Evolutionary conservation across 352 stramenopile genomes (phyloP).

Genomic region (Phytophthora rubi): DNA sequence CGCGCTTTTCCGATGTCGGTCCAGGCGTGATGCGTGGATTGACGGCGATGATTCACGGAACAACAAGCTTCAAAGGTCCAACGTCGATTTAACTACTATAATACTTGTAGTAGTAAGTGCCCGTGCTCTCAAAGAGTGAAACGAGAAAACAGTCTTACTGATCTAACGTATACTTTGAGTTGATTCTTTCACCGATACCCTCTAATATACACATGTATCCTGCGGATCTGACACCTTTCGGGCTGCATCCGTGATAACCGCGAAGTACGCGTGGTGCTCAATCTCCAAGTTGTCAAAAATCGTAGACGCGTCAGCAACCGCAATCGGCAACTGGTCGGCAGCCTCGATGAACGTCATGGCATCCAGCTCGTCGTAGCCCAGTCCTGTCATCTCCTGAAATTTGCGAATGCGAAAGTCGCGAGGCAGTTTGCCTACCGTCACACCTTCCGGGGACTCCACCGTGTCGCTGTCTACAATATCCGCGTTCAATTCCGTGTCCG

Average conservation of each 20-base stretch:
- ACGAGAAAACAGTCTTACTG: not conserved
- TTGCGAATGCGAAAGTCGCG: conserved; percentile 66
- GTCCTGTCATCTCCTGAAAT: conserved; percentile 61
- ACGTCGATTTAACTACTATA: not conserved
- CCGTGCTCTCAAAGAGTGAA: not conserved
- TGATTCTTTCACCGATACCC: too few species aligned
- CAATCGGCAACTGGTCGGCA: conserved; percentile 40
- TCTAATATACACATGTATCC: conserved; percentile 17
- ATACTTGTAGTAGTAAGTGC: not conserved
- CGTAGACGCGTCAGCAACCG: conserved; percentile 22
- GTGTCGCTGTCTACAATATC: conserved; percentile 56
- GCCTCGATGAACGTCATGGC: conserved; percentile 57
- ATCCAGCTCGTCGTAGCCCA: conserved; percentile 45
- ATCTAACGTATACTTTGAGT: too few species aligned
- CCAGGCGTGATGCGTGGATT: not conserved
- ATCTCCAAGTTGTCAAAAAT: conserved; percentile 33
- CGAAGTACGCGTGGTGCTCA: conserved; percentile 21
- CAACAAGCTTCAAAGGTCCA: not conserved
- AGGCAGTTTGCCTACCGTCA: conserved; percentile 46
- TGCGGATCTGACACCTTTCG: conserved; percentile 24
- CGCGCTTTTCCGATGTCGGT: not conserved
- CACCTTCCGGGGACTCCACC: conserved; percentile 30
- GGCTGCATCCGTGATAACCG: conserved; percentile 18
- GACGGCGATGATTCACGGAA: not conserved
- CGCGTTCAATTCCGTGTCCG: conserved; percentile 60